phyloP scores from a whole-genome alignment of 2,329 filamentous ascomycete species.

The Elsinoe batatas region DNA sequence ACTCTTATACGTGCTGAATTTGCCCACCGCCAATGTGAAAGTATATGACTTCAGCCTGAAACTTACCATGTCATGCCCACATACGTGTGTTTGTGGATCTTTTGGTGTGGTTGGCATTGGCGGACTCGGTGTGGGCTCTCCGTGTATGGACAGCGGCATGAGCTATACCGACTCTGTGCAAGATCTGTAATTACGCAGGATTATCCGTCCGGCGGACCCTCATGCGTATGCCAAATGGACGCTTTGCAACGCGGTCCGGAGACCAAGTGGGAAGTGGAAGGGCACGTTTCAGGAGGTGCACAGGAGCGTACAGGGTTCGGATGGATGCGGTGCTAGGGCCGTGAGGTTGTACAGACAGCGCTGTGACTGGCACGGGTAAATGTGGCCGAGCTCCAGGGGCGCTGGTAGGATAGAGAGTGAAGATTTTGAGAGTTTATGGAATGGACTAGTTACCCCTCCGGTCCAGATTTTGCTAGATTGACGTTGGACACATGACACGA shows the following conservation, averaged over 20 bases:
- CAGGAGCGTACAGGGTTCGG: background rate
- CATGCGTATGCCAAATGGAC: background rate
- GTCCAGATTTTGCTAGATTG: constrained; percentile 10
- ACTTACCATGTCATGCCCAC: constrained; percentile 1
- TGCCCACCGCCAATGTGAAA: background rate
- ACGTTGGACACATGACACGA: background rate
- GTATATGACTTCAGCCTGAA: constrained; percentile 9
- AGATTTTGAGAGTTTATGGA: background rate
- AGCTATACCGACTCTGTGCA: constrained; percentile 1
- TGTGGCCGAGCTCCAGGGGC: background rate
- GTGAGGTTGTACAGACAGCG: constrained; percentile 1
- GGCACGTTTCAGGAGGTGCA: constrained; percentile 2
- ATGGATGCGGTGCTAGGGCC: constrained; percentile 2
- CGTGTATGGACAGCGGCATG: background rate
- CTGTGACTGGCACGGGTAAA: constrained; percentile 3
- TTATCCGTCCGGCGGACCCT: constrained; percentile 7
- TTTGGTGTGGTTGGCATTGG: background rate
- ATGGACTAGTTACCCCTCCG: background rate
- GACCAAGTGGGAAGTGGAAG: constrained; percentile 2
- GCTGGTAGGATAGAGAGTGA: background rate
- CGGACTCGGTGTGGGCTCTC: constrained; percentile 7
- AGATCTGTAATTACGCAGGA: constrained; percentile 11
- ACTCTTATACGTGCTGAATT: constrained; percentile 2
- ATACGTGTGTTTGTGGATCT: background rate
- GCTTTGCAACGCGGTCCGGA: background rate